Percentiles rank a stretch among this genome's conserved stretches.
Evolutionary conservation across 2,329 filamentous ascomycete species (phyloP).

Genomic region (Gremmenia infestans): DNA sequence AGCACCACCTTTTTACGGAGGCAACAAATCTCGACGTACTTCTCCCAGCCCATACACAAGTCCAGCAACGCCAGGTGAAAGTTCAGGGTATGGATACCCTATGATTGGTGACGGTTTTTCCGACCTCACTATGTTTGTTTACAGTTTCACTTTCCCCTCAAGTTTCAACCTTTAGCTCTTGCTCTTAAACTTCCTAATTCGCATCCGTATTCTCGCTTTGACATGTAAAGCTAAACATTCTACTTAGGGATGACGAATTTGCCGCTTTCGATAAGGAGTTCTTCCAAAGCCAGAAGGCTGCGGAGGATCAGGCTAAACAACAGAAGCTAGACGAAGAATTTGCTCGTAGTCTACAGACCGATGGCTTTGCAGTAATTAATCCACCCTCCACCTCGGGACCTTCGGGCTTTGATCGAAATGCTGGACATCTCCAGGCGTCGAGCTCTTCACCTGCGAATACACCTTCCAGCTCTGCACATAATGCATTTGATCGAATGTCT

Average conservation of each 20-base stretch:
- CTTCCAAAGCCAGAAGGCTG: conserved; percentile 28
- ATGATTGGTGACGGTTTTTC: conserved; percentile 18
- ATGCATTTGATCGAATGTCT: conserved; percentile 26
- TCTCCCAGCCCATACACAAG: conserved; percentile 25
- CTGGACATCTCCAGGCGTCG: neutral
- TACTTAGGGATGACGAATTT: conserved; percentile 25
- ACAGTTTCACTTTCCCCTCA: conserved; percentile 9
- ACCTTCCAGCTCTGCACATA: conserved; percentile 12
- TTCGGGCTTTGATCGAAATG: neutral
- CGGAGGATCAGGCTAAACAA: conserved; percentile 35
- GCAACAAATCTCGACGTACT: conserved; percentile 29
- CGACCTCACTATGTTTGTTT: conserved; percentile 23
- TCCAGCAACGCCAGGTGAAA: conserved; percentile 18
- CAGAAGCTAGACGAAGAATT: conserved; percentile 33
- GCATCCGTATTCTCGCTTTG: neutral
- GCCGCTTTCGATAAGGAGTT: conserved; percentile 14
- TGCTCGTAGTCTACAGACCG: conserved; percentile 27
- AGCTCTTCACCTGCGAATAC: neutral
- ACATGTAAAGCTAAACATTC: conserved; percentile 3
- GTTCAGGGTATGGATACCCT: conserved; percentile 27
- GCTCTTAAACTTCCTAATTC: neutral
- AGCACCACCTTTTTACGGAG: conserved; percentile 7
- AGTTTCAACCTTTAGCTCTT: neutral
- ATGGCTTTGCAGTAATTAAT: neutral
- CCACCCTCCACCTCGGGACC: neutral